Evolutionary conservation across 805 yeast species (phyloP).

Genomic region (Priceomyces castillae): DNA sequence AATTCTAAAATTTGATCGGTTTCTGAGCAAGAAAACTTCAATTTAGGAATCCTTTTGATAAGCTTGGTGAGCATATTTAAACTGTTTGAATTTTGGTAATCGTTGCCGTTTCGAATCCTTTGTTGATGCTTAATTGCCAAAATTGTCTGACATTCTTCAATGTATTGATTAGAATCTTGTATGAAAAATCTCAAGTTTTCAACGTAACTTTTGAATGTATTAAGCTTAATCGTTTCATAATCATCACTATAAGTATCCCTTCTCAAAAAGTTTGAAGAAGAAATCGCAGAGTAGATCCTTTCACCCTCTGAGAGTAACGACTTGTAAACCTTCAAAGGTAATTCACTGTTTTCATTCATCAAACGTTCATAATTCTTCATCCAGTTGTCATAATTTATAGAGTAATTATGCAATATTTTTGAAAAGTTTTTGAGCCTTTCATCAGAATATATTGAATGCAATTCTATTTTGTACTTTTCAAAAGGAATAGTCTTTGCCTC

Average conservation of each 20-base stretch:
- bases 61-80: conserved; percentile 29
- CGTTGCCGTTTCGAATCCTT: conserved; percentile 39
- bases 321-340: conserved; percentile 46
- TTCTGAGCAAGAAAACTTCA: conserved; percentile 57
- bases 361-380: conserved; percentile 39
- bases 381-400: conserved; percentile 55
- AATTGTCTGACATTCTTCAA: conserved; percentile 52
- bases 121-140: conserved; percentile 52
- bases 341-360: conserved; percentile 39
- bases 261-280: conserved; percentile 21
- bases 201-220: conserved; percentile 20
- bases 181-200: conserved; percentile 41
- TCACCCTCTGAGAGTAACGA: conserved; percentile 55
- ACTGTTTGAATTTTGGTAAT: conserved; percentile 12
- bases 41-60: conserved; percentile 44
- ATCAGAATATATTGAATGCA: conserved; percentile 51
- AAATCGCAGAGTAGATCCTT: conserved; percentile 40
- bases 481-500: conserved; percentile 5
- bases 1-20: conserved; percentile 57
- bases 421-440: conserved; percentile 44
- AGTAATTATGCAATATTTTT: conserved; percentile 36
- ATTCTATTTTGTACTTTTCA: conserved; percentile 29
- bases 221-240: conserved; percentile 12
- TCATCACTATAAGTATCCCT: conserved; percentile 10
- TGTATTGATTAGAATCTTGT: conserved; percentile 47